Evolutionary conservation across 169 alveolate genomes (phyloP).

Genomic region (Eimeria brunetti): DNA sequence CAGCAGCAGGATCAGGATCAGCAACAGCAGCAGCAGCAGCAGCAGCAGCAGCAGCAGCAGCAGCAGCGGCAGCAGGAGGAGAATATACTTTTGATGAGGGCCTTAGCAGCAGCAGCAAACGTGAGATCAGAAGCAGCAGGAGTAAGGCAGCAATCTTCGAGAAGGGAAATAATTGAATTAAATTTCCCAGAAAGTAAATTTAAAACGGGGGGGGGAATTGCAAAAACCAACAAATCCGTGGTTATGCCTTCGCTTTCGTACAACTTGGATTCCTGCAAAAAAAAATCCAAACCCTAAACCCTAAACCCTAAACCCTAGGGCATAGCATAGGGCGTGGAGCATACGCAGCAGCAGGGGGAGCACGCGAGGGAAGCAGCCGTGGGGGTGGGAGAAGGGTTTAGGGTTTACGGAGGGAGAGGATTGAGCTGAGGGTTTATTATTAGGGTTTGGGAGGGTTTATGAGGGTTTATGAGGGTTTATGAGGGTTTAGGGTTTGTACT

Average conservation of each 20-base stretch:
- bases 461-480: neutral
- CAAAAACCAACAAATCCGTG: neutral
- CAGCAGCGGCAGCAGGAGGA: no score
- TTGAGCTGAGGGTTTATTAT: neutral
- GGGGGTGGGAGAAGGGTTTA: neutral
- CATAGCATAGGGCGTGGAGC: no score
- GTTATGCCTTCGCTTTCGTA: slow-evolving; percentile 28
- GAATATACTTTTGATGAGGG: neutral
- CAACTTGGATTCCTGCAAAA: neutral
- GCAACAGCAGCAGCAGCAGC: no score
- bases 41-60: no score
- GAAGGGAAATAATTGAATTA: neutral
- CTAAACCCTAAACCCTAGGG: no score
- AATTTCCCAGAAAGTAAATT: neutral
- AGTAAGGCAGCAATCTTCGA: slow-evolving; percentile 30
- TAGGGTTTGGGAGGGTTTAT: neutral
- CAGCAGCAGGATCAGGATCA: no score
- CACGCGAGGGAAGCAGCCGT: no score
- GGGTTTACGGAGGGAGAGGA: neutral
- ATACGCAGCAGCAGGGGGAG: no score
- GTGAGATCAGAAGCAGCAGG: neutral
- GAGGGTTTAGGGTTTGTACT: neutral
- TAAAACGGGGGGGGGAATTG: neutral
- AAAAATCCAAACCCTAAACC: no score
- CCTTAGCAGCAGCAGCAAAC: slow-evolving; percentile 16